Conservation (phyloP, 345 rosid species). For the Acer saccharum region DNA sequence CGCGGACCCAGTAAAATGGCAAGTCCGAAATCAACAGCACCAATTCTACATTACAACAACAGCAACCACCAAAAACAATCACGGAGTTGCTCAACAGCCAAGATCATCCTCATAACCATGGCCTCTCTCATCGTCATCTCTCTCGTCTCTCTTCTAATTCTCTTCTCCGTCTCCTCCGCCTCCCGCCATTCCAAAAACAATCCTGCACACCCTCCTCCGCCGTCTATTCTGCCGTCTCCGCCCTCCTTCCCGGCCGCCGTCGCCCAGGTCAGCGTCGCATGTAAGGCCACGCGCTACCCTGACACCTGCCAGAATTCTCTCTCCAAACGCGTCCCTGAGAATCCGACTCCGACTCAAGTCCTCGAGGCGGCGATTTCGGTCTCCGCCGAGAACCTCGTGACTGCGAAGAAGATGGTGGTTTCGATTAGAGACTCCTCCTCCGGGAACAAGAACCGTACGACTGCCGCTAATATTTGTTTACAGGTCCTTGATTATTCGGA, state of each 20-base stretch:
- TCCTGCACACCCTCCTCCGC: neutral
- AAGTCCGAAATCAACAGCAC: neutral
- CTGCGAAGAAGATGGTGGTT: slow-evolving; percentile 54
- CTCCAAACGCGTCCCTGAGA: slow-evolving; percentile 32
- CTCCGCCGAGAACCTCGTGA: slow-evolving; percentile 55
- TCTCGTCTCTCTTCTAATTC: neutral
- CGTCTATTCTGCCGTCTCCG: slow-evolving; percentile 16
- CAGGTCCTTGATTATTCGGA: slow-evolving; percentile 56
- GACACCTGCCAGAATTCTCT: slow-evolving; percentile 50
- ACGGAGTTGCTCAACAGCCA: neutral
- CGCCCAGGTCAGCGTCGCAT: slow-evolving; percentile 50
- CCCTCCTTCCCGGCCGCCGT: slow-evolving; percentile 10
- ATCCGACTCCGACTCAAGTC: slow-evolving; percentile 55
- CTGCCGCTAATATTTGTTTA: slow-evolving; percentile 60
- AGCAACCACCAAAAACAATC: neutral
- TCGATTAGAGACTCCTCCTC: slow-evolving; percentile 57
- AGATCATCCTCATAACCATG: neutral
- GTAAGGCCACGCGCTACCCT: slow-evolving; percentile 66
- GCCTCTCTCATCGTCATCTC: neutral
- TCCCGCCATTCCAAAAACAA: slow-evolving; percentile 26
- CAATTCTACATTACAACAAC: neutral
- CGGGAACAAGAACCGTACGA: slow-evolving; percentile 59
- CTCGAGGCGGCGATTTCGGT: slow-evolving; percentile 65
- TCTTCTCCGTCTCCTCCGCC: slow-evolving; percentile 37
- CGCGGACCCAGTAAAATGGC: neutral